Conservation (phyloP, 305 asterid genomes). For the Ilex paraguariensis region DNA sequence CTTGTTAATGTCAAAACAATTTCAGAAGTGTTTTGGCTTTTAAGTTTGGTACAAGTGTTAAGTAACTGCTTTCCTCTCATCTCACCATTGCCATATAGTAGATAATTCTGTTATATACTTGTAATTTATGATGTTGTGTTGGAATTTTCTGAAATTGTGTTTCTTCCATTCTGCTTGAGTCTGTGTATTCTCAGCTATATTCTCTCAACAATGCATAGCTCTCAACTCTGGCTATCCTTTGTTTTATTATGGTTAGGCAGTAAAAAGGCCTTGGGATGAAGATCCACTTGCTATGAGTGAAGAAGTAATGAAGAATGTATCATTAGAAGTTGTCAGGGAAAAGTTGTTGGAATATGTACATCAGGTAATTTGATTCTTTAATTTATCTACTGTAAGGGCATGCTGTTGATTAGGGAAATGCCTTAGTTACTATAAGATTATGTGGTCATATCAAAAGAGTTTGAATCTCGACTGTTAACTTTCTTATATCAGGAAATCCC, state of each 20-base stretch:
- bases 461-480: not conserved
- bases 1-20: too few relatives aligned
- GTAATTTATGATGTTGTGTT: too few relatives aligned
- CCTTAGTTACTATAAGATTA: too few relatives aligned
- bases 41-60: too few relatives aligned
- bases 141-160: not conserved
- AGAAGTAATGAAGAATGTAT: constrained; percentile 89
- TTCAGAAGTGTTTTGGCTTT: too few relatives aligned
- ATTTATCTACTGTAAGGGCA: not conserved
- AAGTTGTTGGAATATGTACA: constrained; percentile 78
- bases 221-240: constrained; percentile 6
- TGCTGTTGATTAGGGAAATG: too few relatives aligned
- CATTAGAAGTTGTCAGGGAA: constrained; percentile 88
- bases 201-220: not conserved
- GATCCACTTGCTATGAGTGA: constrained; percentile 84
- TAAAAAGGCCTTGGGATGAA: constrained; percentile 92
- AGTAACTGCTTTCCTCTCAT: too few relatives aligned
- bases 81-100: too few relatives aligned
- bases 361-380: constrained; percentile 48
- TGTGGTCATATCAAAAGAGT: not conserved
- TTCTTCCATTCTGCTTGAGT: not conserved
- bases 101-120: too few relatives aligned
- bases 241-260: constrained; percentile 46
- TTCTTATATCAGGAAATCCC: constrained; percentile 71
- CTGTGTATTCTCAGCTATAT: too few relatives aligned